Base-by-base conservation (phyloP, 192 early-diverging fungal species). In the Backusella sp. region DNA sequence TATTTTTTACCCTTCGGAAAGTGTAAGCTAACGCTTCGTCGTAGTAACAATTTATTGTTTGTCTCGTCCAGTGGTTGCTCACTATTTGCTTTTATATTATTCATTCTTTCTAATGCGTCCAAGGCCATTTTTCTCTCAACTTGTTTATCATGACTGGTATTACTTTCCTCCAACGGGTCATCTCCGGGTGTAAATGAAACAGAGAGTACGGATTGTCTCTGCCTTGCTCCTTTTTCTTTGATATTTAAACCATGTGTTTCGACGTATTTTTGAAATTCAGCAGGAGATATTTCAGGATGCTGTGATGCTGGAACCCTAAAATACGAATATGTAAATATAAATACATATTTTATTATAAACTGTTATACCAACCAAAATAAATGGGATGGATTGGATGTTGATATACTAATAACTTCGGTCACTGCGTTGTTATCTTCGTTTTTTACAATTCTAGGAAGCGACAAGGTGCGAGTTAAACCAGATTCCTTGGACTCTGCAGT, bases 271-370 rank as follows among this genome's bases (percentile, higher is more conserved):
- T 81, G 65, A 70, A 81, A 81, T 70, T 81, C 72, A 68, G 72
- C 76, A 30, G 78, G 78, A 36, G 73, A 73, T 23, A 79, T 74
- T 59, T 79, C 78, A 35, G 78, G 78, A 42, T 79, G 78, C 39
- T 74, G 73, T 66, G 73, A 74, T n/a, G 78, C 78, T 30, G 78
- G 78, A 32, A 79, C 78, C 78, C 78, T 78, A 49, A 26, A 53
- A 19, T 23, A 44, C 8, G 42, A 21, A n/a, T 4, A 62, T 15
- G 32, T 17, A 17, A 32, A 35, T 34, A 1, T 17, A 42, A 37
- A 4, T 70, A 70, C 15, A 41, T 15, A 14, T 76, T 23, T 11
- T 14, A 21, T 76, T 21, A 28, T 34, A 15, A n/a, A 28, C 69
- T 74, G 46, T 21, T 49, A n/a, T 49, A 49, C 46, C 46, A 49